phyloP scores from a whole-genome alignment of 495 filamentous ascomycete genomes.

The Trichoderma orchidacearum region DNA sequence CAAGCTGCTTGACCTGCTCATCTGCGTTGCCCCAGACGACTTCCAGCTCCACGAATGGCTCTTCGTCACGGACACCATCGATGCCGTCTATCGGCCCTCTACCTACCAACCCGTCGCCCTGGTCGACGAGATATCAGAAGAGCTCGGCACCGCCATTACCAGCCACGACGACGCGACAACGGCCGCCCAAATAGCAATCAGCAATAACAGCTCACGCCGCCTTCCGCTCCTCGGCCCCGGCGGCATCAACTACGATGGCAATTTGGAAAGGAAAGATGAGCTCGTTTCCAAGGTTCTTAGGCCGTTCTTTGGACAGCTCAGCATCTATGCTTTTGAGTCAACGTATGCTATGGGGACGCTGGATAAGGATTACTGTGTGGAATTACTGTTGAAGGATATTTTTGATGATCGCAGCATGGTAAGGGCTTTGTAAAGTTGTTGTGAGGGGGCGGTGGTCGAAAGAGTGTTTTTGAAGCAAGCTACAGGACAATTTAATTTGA shows the following conservation, averaged over 20 bases:
- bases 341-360: constrained; percentile 71
- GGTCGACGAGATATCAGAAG: constrained; percentile 75
- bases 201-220: constrained; percentile 10
- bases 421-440: constrained; percentile 24
- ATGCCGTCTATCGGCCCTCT: constrained; percentile 81
- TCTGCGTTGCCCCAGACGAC: constrained; percentile 82
- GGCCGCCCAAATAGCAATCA: constrained; percentile 8
- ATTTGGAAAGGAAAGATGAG: constrained; percentile 48
- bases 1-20: constrained; percentile 75
- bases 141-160: constrained; percentile 33
- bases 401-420: constrained; percentile 65
- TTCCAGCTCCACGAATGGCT: constrained; percentile 96
- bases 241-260: constrained; percentile 34
- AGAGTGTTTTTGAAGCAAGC: no score
- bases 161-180: constrained; percentile 3
- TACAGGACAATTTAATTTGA: no score
- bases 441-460: no score
- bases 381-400: constrained; percentile 61
- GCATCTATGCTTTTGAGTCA: constrained; percentile 82
- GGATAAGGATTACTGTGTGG: constrained; percentile 55
- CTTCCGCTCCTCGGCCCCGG: constrained; percentile 34
- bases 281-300: constrained; percentile 60
- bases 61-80: constrained; percentile 91
- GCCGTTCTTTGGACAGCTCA: constrained; percentile 83
- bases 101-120: constrained; percentile 61